Base-by-base conservation (phyloP, 345 rosid species). In the Salix caprea region DNA sequence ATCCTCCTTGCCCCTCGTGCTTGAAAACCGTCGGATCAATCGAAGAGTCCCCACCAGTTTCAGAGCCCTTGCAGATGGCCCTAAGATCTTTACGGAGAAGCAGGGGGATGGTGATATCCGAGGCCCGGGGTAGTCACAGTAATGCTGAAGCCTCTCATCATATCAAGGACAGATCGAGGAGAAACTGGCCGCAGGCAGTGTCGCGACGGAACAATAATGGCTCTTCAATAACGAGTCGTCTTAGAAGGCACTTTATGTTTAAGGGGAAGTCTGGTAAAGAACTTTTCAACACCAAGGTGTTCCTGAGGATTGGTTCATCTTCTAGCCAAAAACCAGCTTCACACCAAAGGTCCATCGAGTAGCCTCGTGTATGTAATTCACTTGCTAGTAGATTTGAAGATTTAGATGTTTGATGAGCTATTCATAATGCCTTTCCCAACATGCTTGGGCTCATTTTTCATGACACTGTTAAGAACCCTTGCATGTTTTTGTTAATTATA, bases 1-100 rank as follows among this genome's bases (percentile, higher is more conserved):
- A 94, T 54, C 98, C 97, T 26, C 88, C 88, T 44, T 90, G 95
- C 78, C 97, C 94, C 65, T 69, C 78, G 56, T 94, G 97, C 78
- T 81, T 85, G 80, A 87, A 91, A 82, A 84, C 77, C 67, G 34
- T 85, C n/a, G 86, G 85, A 74, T 67, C 76, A 37, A 46, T 76
- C 2, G 90, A 88, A 58, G 94, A 88, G 75, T 82, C 88, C 26
- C 40, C 82, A 18, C 82, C 85, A 16, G 76, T 80, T 42, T 82
- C 94, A 15, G 96, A 91, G 80, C 89, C 94, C 23, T 83, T 92
- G 86, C 88, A 89, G 73, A 75, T 82, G 85, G 93, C 92, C 39
- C 74, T 92, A 54, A 91, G 89, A 78, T 84, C 96, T 28, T 76
- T 90, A 18, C 78, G 91, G 74, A 89, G 86, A 79, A 90, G 86